Base-by-base conservation (phyloP, 2,329 filamentous ascomycete species). In the Tolypocladium tropicale region DNA sequence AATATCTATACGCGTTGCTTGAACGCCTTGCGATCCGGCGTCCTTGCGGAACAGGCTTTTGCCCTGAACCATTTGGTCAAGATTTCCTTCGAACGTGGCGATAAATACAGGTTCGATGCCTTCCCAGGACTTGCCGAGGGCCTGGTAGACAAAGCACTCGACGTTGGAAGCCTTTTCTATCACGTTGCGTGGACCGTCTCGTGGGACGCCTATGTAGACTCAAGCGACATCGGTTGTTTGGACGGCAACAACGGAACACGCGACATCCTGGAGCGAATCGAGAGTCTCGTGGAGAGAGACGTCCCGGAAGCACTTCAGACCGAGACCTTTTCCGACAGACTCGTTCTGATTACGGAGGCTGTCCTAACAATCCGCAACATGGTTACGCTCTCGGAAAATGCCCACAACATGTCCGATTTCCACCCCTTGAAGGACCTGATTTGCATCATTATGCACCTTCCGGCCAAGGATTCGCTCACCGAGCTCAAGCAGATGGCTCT, bases 101-200 rank as follows among this genome's bases (percentile, higher is more conserved):
- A 97, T 68, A 96, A 96, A 71, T 96, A 95, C 73, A 88, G 90
- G 58, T 96, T 97, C 62, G 91, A 95, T 63, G 89, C 90, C 6
- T 97, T 96, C 63, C 87, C 89, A 1, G 86, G 90, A 11, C 79
- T 99, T 32, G 90, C 90, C 0, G 94, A 97, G 70, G 89, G 89
- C 3, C 79, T 99, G 11, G 84, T 95, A 55, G 88, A 91, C 59
- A 95, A 95, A 67, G 85, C 88, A 2, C 76, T 96, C 53, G 84
- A 92, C 59, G 80, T 95, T 43, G 88, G 88, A 56, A 80, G 78
- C 51, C 73, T 96, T 14, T 95, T 92, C 71, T 94, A 91, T 67
- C 80, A 94, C 54, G 80, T 95, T 25, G 80, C 86, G 56, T 97
- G 90, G 90, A 81, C 84, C 43, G 78, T 96, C 16, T 84, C 83